Base-by-base conservation (phyloP, 345 rosid species). In the Citrus inodora region DNA sequence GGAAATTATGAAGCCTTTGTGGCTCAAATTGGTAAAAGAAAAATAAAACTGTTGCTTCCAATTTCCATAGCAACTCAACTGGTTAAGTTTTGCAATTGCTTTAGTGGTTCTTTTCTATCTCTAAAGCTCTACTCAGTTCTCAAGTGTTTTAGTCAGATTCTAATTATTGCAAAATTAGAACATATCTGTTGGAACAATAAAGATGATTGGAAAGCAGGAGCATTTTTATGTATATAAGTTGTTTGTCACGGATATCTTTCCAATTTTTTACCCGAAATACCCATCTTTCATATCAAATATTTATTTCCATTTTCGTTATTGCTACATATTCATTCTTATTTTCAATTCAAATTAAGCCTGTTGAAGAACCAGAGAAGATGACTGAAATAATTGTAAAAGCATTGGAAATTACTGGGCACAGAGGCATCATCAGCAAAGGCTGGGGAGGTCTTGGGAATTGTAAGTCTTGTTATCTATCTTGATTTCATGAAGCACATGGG, bases 361-460 rank as follows among this genome's bases (percentile, higher is more conserved):
- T 91, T 84, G 85, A 85, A 86, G 80, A 91, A 80, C 92, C 92
- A 53, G 83, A 80, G 82, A 85, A 80, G 85, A 85, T 91, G 94
- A 91, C 94, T 46, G 84, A 88, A 62, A 85, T 81, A 69, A 88
- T 91, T 70, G 85, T 91, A 22, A 48, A 70, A 73, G 91, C 92
- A 76, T 82, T 89, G 78, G 88, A 88, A 78, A 61, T 10, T 24
- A 91, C 94, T 66, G 71, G 83, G 48, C 90, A 88, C 80, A 89
- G 94, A 84, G 94, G 92, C 80, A 87, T 91, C 83, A 87, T 90
- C 48, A 90, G 85, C 85, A 90, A 85, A 82, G 94, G 94, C 64
- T 90, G 94, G 94, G 91, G 92, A 65, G 94, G 94, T 76, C 92
- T 91, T 74, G 94, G 94, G 77, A 72, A 88, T 51, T 76, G 92